phyloP scores from a whole-genome alignment of 495 filamentous ascomycete species.

The Rhypophila decipiens region DNA sequence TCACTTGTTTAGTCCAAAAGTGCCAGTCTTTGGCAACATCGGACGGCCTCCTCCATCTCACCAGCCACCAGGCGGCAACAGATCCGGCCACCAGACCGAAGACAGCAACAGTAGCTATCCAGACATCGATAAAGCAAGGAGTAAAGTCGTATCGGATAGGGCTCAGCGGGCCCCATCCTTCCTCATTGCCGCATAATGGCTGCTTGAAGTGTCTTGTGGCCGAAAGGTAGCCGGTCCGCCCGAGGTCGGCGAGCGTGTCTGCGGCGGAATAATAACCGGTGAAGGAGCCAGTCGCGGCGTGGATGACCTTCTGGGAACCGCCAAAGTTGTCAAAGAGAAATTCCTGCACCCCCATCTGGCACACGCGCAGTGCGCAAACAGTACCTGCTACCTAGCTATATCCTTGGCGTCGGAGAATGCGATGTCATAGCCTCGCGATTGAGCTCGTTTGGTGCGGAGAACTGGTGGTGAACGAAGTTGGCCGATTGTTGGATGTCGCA shows the following conservation, averaged over 20 bases:
- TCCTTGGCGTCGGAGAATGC: slow-evolving; percentile 6
- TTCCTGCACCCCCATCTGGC: slow-evolving; percentile 19
- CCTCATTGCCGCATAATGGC: slow-evolving; percentile 74
- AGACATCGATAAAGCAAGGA: slow-evolving; percentile 90
- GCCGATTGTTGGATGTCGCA: not conserved
- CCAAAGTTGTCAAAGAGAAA: slow-evolving; percentile 15
- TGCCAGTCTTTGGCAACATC: slow-evolving; percentile 83
- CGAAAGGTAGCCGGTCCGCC: slow-evolving; percentile 42
- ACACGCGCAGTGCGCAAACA: too few relatives aligned
- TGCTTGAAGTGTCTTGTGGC: slow-evolving; percentile 42
- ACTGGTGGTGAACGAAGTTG: not conserved
- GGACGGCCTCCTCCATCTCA: slow-evolving; percentile 52
- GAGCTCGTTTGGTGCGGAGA: not conserved
- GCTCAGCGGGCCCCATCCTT: slow-evolving; percentile 95
- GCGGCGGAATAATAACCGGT: slow-evolving; percentile 39
- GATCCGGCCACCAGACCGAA: slow-evolving; percentile 72
- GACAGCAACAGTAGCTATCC: slow-evolving; percentile 66
- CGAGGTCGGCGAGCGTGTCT: slow-evolving; percentile 30
- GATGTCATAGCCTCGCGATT: slow-evolving; percentile 18
- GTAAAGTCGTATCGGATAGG: slow-evolving; percentile 83
- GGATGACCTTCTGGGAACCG: slow-evolving; percentile 36
- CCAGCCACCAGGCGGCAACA: slow-evolving; percentile 64
- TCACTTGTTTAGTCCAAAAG: slow-evolving; percentile 85
- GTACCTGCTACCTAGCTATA: slow-evolving; percentile 18
- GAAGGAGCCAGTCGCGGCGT: slow-evolving; percentile 46